Base-by-base conservation (phyloP, 371 early-diverging fungal genomes). In the Mucor indicus region DNA sequence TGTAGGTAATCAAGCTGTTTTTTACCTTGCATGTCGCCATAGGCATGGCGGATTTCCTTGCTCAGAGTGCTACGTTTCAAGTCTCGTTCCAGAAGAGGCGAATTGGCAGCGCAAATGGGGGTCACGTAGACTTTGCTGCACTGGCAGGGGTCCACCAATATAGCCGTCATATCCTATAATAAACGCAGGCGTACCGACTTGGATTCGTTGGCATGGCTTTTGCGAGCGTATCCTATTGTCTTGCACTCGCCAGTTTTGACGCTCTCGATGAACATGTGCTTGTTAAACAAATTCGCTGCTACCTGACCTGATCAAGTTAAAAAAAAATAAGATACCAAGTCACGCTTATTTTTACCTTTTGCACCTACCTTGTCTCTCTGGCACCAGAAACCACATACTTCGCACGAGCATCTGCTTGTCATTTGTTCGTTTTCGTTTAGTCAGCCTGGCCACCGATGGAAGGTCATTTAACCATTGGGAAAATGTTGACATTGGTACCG, bases 201-300 rank as follows among this genome's bases (percentile, higher is more conserved):
- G 20, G 37, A 37, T 37, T 37, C 37, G 37, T 19, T 37, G 37
- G 37, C 17, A 37, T 17, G 37, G 20, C 37, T 37, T 37, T 37
- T 37, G 37, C 37, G 37, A 27, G 42, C 27, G 42, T 42, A 42
- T 29, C 42, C 42, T 42, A 42, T 42, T 42, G 42, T 42, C 27
- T 12, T 29, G 42, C 16, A 42, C 42, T 42, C 42, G 42, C 27
- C 42, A 22, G 45, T 33, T 32, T 22, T 19, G 22, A 20, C 32
- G 35, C 32, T 44, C 36, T 44, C 22, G 36, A 31, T 44, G 36
- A 4, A 44, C 33, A 31, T 22, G 45, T 33, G 35, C 33, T 31
- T 13, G 22, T 44, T 33, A 22, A 44, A 22, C 33, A 44, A 33
- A 22, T 33, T 44, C 23, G 45, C 45, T 44, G 45, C 35, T 33